phyloP scores from a whole-genome alignment of 2,329 filamentous ascomycete genomes.

The Tolypocladium cylindrosporum region DNA sequence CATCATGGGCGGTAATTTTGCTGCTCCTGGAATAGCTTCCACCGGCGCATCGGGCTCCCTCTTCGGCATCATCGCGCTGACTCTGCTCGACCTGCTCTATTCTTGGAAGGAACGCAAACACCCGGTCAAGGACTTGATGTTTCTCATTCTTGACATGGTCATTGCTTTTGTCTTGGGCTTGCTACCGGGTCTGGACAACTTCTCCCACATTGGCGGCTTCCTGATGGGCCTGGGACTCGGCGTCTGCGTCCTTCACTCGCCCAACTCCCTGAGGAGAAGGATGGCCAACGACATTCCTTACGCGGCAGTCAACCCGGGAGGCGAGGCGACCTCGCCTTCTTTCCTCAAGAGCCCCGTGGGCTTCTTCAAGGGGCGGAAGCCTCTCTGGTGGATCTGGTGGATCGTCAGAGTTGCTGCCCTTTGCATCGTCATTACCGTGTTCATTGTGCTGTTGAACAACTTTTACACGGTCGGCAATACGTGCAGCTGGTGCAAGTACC shows the following conservation, averaged over 20 bases:
- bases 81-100: constrained; percentile 82
- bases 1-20: constrained; percentile 89
- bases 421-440: constrained; percentile 71
- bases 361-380: constrained; percentile 89
- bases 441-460: constrained; percentile 79
- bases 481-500: constrained; percentile 89
- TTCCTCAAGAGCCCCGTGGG: constrained; percentile 55
- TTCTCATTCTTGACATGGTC: constrained; percentile 73
- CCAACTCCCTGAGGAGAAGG: constrained; percentile 64
- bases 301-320: constrained; percentile 49
- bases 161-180: constrained; percentile 90
- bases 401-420: constrained; percentile 69
- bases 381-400: constrained; percentile 98
- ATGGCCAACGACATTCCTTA: constrained; percentile 67
- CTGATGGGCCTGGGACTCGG: constrained; percentile 84
- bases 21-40: constrained; percentile 69
- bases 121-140: constrained; percentile 76
- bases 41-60: constrained; percentile 83
- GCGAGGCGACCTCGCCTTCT: constrained; percentile 35
- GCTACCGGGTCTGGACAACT: constrained; percentile 90
- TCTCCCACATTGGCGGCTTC: constrained; percentile 93
- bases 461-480: constrained; percentile 73
- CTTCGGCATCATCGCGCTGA: constrained; percentile 85
- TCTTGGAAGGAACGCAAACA: constrained; percentile 73
- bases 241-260: constrained; percentile 79